These are phyloP conservation scores for Tolypocladium amazonense DNA, from an alignment of 2,329 filamentous ascomycete genomes.

Conservation along the genomic window DNA sequence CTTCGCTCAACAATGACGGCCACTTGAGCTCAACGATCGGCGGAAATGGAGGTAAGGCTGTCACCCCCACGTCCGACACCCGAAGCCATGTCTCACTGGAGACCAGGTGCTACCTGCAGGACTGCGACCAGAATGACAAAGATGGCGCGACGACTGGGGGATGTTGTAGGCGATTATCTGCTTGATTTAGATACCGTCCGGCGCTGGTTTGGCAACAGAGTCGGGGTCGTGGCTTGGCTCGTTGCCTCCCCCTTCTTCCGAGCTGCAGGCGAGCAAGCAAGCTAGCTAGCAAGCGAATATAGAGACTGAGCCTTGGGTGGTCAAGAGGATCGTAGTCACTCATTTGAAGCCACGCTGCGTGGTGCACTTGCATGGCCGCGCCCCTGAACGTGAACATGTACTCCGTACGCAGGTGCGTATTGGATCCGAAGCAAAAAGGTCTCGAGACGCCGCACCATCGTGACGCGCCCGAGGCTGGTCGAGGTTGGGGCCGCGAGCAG, in stretches of 20 bases:
- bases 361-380: neutral
- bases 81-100: slow-evolving; percentile 2
- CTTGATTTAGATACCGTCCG: neutral
- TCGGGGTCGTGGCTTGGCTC: neutral
- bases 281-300: neutral
- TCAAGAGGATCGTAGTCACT: neutral
- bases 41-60: slow-evolving; percentile 17
- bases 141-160: slow-evolving; percentile 1
- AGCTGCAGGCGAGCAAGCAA: neutral
- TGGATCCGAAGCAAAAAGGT: too few relatives aligned
- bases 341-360: neutral
- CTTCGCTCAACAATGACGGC: slow-evolving; percentile 58
- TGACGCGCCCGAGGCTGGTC: neutral
- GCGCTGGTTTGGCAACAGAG: neutral
- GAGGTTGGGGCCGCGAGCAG: neutral
- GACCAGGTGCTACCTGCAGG: slow-evolving; percentile 1
- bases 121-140: slow-evolving; percentile 3
- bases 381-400: neutral
- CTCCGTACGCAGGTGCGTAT: too few relatives aligned
- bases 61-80: neutral
- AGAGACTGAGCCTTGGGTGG: neutral
- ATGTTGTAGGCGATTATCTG: neutral
- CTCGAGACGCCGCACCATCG: neutral
- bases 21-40: slow-evolving; percentile 36
- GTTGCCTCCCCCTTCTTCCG: neutral